A percentile compares a stretch with the other conserved stretches of the same genome.
Evolutionary conservation across 306 rosid genomes (phyloP).

Genomic region (Trifolium dubium): DNA sequence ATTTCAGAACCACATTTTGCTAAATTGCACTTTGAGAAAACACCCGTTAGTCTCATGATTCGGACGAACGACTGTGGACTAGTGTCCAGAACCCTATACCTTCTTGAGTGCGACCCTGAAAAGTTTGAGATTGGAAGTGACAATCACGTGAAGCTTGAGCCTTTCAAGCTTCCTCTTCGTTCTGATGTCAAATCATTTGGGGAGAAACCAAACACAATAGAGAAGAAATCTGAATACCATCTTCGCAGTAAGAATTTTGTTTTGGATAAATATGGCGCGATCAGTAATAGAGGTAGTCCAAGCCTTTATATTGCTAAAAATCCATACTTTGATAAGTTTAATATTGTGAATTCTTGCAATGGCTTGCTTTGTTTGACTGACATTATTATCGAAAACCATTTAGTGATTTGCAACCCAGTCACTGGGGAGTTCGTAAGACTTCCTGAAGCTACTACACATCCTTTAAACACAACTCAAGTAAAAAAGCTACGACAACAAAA

Average conservation of each 20-base stretch:
- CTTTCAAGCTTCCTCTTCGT: slow-evolving; percentile 32
- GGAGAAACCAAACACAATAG: neutral
- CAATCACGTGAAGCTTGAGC: slow-evolving; percentile 3
- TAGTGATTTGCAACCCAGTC: slow-evolving; percentile 41
- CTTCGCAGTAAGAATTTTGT: neutral
- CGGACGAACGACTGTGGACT: neutral
- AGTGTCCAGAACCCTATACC: slow-evolving; percentile 33
- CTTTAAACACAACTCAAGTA: neutral
- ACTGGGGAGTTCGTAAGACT: slow-evolving; percentile 35
- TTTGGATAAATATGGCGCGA: neutral
- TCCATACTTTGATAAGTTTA: neutral
- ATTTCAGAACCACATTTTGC: slow-evolving; percentile 44
- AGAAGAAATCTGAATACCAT: neutral
- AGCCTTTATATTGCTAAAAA: neutral
- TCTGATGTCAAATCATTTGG: neutral
- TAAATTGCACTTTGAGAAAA: slow-evolving; percentile 13
- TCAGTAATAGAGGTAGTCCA: neutral
- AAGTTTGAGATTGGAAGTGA: slow-evolving; percentile 2
- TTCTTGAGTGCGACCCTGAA: slow-evolving; percentile 30
- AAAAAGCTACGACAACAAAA: neutral
- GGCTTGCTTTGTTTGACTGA: slow-evolving; percentile 43
- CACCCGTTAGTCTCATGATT: slow-evolving; percentile 4
- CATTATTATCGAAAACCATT: neutral
- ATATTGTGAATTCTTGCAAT: slow-evolving; percentile 35
- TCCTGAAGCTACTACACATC: neutral